These are phyloP conservation scores for Xylaria longipes DNA, from an alignment of 495 filamentous ascomycete species.

Conservation along the genomic window DNA sequence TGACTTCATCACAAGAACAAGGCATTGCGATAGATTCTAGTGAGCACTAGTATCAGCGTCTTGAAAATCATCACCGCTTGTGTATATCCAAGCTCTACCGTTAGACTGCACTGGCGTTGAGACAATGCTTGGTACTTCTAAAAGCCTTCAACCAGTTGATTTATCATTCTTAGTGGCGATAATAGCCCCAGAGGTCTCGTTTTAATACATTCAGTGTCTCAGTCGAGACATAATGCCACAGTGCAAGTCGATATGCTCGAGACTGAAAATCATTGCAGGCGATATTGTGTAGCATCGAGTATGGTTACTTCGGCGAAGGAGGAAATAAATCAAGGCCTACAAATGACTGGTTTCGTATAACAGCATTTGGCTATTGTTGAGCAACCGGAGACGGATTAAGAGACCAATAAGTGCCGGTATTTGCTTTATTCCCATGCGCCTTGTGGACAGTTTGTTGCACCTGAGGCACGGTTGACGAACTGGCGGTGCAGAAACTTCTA, in stretches of 20 bases:
- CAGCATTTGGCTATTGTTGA: background rate
- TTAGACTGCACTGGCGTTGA: background rate
- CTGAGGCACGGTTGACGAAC: background rate
- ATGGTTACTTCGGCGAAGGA: background rate
- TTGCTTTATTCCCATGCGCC: background rate
- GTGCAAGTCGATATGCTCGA: constrained; percentile 5
- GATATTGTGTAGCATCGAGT: background rate
- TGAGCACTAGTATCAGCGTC: background rate
- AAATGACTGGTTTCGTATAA: background rate
- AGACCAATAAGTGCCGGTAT: background rate
- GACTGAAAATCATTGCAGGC: background rate
- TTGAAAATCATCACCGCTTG: background rate
- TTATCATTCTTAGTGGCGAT: background rate
- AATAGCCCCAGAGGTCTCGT: background rate
- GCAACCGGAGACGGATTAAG: background rate
- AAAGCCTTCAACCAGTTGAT: background rate
- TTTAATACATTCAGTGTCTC: constrained; percentile 2
- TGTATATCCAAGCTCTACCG: background rate
- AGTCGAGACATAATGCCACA: background rate
- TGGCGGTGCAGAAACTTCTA: background rate
- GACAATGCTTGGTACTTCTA: constrained; percentile 8
- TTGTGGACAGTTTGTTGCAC: background rate
- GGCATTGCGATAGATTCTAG: background rate
- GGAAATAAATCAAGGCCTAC: background rate
- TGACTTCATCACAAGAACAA: background rate